Evolutionary conservation across 495 filamentous ascomycete species (phyloP).

Genomic region (Xylaria scruposa): DNA sequence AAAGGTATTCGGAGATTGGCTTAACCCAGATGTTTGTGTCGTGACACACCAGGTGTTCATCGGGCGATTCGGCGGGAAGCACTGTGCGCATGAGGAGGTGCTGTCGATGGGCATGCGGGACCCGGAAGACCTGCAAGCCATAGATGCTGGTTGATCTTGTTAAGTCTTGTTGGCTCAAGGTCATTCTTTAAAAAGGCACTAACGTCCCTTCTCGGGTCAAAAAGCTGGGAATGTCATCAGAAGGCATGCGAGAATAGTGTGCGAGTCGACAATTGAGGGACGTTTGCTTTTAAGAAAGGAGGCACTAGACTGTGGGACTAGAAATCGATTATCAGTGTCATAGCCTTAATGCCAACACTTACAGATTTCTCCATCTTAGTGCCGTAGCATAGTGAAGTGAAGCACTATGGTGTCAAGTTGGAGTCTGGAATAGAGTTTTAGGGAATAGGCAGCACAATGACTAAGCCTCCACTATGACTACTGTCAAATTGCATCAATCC

Average conservation of each 20-base stretch:
- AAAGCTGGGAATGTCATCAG: background rate
- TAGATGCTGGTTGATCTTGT: conserved; percentile 11
- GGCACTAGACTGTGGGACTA: background rate
- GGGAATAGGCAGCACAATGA: background rate
- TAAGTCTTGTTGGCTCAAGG: conserved; percentile 8
- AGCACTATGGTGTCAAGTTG: background rate
- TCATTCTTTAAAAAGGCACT: conserved; percentile 1
- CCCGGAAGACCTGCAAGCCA: conserved; percentile 24
- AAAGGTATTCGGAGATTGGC: conserved; percentile 56
- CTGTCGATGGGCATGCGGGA: conserved; percentile 43
- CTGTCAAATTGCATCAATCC: background rate
- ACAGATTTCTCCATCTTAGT: conserved; percentile 2
- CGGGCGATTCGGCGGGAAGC: conserved; percentile 52
- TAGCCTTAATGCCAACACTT: background rate
- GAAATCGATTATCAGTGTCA: background rate
- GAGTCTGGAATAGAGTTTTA: background rate
- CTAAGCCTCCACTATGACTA: background rate
- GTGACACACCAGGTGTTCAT: conserved; percentile 62
- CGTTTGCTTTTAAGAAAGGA: conserved; percentile 4
- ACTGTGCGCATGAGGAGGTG: conserved; percentile 51
- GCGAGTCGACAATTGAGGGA: background rate
- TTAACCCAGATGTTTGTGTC: conserved; percentile 57
- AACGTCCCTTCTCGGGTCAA: background rate
- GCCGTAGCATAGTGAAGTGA: background rate
- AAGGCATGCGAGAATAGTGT: conserved; percentile 1